phyloP scores from a whole-genome alignment of 176 grass and related monocot species.

The Triticum turgidum region DNA sequence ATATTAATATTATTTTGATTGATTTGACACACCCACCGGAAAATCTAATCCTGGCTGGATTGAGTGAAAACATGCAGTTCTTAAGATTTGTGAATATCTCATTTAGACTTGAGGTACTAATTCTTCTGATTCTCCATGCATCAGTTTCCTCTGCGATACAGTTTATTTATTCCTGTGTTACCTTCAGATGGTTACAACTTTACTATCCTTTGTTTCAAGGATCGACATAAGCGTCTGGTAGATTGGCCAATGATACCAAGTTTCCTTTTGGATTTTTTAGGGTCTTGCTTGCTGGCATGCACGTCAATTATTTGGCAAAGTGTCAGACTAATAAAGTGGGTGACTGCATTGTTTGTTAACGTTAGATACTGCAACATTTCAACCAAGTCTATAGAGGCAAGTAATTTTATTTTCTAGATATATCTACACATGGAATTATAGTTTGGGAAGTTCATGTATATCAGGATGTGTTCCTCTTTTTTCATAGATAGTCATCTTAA shows the following conservation, averaged over 20 bases:
- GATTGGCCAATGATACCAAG: not conserved
- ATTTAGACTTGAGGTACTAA: not conserved
- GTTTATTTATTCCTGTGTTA: not conserved
- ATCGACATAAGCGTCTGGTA: not conserved
- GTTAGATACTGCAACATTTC: not conserved
- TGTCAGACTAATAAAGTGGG: no score
- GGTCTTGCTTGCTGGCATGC: not conserved
- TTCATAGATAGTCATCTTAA: not conserved
- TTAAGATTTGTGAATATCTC: not conserved
- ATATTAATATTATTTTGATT: not conserved
- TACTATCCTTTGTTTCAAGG: not conserved
- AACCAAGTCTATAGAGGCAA: not conserved
- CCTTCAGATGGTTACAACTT: not conserved
- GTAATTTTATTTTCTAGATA: not conserved
- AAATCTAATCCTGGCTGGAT: not conserved
- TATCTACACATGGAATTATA: not conserved
- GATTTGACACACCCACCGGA: not conserved
- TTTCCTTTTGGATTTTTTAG: not conserved
- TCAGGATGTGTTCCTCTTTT: not conserved
- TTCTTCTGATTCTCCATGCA: no score
- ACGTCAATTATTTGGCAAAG: no score
- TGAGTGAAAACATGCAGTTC: not conserved
- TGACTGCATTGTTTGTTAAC: not conserved
- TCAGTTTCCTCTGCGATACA: no score
- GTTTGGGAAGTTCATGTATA: not conserved